Evolutionary conservation across 305 asterid species (phyloP).

Genomic region (Solanum chacoense): DNA sequence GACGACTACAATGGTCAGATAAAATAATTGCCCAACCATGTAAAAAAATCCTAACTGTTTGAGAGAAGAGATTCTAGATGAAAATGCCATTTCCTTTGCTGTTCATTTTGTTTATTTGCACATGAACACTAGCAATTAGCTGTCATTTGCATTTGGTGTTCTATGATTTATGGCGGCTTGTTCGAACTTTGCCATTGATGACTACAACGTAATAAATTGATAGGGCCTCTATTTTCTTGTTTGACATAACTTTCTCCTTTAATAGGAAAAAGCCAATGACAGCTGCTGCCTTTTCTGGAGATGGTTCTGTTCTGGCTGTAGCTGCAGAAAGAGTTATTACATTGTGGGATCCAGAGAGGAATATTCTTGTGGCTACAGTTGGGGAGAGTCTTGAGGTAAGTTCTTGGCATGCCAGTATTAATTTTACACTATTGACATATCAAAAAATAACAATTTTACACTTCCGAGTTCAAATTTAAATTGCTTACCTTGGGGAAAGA

Average conservation of each 20-base stretch:
- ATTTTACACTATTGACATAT: background rate
- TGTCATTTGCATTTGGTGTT: background rate
- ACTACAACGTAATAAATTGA: background rate
- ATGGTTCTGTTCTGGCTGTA: constrained; percentile 90
- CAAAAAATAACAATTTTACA: background rate
- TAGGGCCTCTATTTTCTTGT: background rate
- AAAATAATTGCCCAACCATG: background rate
- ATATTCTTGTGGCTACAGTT: constrained; percentile 65
- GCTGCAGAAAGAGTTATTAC: constrained; percentile 83
- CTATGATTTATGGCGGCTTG: background rate
- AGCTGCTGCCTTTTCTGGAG: constrained; percentile 72
- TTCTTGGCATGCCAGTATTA: constrained; percentile 5
- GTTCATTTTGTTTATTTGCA: background rate
- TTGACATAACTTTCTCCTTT: background rate
- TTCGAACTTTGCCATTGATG: background rate
- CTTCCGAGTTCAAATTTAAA: background rate
- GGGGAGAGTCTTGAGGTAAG: constrained; percentile 73
- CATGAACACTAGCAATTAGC: background rate
- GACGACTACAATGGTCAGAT: background rate
- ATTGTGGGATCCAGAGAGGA: constrained; percentile 87
- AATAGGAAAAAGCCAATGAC: constrained; percentile 76
- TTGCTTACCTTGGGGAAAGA: background rate
- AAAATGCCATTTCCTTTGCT: background rate
- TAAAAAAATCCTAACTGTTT: background rate
- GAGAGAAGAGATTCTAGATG: background rate